phyloP scores from a whole-genome alignment of 768 basidiomycete species.

The Tylopilus intermedius region DNA sequence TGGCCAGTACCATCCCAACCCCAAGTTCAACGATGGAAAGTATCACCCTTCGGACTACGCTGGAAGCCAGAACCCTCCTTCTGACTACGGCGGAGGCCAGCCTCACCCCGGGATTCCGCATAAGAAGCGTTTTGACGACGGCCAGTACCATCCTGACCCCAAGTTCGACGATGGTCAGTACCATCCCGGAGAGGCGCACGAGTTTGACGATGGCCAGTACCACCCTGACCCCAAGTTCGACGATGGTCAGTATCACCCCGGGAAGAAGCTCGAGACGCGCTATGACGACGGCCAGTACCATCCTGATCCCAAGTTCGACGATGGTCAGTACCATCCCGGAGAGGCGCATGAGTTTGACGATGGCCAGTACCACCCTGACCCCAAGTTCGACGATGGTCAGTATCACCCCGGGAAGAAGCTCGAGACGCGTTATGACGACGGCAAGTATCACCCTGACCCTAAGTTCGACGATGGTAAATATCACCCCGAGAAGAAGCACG shows the following conservation, averaged over 20 bases:
- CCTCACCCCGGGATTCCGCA: neutral
- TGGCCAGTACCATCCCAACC: constrained; percentile 7
- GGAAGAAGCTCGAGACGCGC: neutral
- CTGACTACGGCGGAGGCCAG: neutral
- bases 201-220: constrained; percentile 9
- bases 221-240: constrained; percentile 1
- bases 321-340: neutral
- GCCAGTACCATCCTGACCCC: constrained; percentile 9
- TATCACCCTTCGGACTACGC: neutral
- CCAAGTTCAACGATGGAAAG: neutral
- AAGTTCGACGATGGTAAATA: neutral
- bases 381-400: constrained; percentile 6
- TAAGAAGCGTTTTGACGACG: neutral
- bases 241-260: neutral
- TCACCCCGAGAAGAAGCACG: neutral
- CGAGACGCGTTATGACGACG: constrained; percentile 4
- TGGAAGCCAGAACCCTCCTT: constrained; percentile 2
- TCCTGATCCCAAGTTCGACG: neutral
- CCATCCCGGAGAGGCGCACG: neutral
- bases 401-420: neutral
- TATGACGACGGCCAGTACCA: constrained; percentile 10
- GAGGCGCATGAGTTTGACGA: neutral
- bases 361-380: neutral
- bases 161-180: constrained; percentile 11
- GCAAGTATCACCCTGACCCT: neutral